Evolutionary conservation across 768 basidiomycete species (phyloP), one percentile per base, ranked within the genome.

Genomic region (Leucosporidium yakuticum): DNA sequence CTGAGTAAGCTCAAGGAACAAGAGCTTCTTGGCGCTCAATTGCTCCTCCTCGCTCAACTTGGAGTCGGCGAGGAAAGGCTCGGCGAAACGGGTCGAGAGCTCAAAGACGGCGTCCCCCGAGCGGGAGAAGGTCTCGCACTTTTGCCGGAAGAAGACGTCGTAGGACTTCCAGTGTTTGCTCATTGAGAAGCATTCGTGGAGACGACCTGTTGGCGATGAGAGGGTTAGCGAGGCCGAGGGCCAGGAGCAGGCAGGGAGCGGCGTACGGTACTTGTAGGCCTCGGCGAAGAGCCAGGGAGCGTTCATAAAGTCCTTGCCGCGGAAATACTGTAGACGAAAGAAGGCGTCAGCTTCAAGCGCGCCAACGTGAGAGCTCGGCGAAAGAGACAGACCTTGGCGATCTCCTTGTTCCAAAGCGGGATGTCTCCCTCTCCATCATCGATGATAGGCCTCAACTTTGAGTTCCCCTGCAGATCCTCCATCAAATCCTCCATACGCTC

Each of bases 221-320:
- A 56, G 20, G 29, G 55, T 60, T 25, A 60, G 58, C 57, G 21
- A 3, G 11, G 23, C 39, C 29, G 31, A 29, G 32, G 1, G 19
- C n/a, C 4, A 11, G 31, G 14, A 47, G 2, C 11, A 11, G 34
- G 29, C 21, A 47, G 29, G 4, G 25, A 48, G 34, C 55, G 23
- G 5, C 39, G 6, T 3, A 44, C 57, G 34, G 57, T 59, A 59
- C 36, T 59, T 34, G 36, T 39, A 29, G 9, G 57, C 92, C 78
- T 95, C 93, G 27, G 93, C 94, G 75, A 97, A 96, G 23, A 96
- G 81, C 93, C 92, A 95, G 8, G 92, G 92, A 0, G 93, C 91
- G 77, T 89, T 92, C 91, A 94, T 94, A 76, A 91, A 93, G 75
- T 90, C 87, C 79, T 89, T 90, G 36, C 88, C 89, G 87, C 91